phyloP scores from a whole-genome alignment of 31 red algal species.

The Pterothamnion heteromorphum region DNA sequence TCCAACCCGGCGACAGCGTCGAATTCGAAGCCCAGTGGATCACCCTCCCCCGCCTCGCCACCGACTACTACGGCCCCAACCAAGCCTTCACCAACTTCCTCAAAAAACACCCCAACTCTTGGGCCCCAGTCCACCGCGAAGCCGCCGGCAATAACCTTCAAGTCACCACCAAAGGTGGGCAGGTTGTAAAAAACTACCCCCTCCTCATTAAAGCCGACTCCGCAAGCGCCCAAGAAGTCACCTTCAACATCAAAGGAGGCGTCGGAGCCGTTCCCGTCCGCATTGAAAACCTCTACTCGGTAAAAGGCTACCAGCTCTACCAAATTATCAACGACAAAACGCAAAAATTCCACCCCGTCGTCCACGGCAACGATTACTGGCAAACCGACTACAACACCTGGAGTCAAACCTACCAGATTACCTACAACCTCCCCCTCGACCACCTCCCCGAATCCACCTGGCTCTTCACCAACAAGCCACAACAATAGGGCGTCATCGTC shows the following conservation, averaged over 20 bases:
- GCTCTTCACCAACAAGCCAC: too few species aligned
- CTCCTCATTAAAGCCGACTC: background rate
- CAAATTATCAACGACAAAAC: background rate
- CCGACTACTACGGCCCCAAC: background rate
- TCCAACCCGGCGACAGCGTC: background rate
- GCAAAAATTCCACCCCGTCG: background rate
- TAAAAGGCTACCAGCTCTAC: background rate
- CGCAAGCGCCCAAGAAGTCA: background rate
- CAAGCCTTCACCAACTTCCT: background rate
- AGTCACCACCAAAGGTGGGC: background rate
- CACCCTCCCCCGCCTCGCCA: background rate
- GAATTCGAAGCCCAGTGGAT: background rate
- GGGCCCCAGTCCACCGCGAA: background rate
- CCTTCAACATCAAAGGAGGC: background rate
- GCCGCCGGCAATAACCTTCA: background rate
- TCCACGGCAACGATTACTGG: background rate
- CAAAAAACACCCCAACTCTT: background rate
- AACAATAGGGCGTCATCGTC: too few species aligned
- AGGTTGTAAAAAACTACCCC: background rate
- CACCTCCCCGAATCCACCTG: too few species aligned
- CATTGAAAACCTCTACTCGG: background rate
- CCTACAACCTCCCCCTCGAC: background rate
- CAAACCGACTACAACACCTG: background rate
- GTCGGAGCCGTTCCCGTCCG: background rate
- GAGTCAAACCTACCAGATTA: background rate